Conservation (phyloP, 1,284 basidiomycete genomes). For the Marasmius sp. region DNA sequence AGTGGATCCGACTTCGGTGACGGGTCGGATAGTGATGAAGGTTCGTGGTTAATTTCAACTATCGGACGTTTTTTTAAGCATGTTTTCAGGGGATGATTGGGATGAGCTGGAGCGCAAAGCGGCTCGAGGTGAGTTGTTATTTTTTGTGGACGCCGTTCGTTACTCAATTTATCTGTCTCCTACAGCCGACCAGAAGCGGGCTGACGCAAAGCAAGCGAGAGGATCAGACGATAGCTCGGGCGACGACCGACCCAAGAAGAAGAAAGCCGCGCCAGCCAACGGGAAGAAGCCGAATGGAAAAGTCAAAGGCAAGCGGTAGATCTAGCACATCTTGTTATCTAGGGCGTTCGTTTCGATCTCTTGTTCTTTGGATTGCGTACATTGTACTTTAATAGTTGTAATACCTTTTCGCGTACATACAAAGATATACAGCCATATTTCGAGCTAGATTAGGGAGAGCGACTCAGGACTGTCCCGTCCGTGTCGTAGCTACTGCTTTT, state of each 20-base stretch:
- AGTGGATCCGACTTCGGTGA: conserved; percentile 63
- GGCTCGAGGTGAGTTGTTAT: conserved; percentile 61
- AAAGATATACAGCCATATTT: not conserved
- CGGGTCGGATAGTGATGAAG: conserved; percentile 75
- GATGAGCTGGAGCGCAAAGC: conserved; percentile 93
- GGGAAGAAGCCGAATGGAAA: conserved; percentile 33
- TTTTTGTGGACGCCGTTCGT: not conserved
- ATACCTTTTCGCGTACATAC: not conserved
- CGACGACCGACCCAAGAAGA: conserved; percentile 67
- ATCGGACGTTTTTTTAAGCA: conserved; percentile 5
- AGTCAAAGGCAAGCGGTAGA: conserved; percentile 29
- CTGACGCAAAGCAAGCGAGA: conserved; percentile 45
- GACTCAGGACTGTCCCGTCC: not conserved
- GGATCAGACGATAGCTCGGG: conserved; percentile 68
- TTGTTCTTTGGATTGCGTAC: not conserved
- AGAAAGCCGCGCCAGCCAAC: conserved; percentile 44
- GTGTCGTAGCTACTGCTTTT: not conserved
- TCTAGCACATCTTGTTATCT: not conserved
- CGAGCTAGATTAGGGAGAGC: not conserved
- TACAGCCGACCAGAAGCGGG: conserved; percentile 70
- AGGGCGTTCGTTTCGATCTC: not conserved
- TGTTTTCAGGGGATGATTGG: conserved; percentile 80
- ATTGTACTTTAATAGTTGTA: conserved; percentile 2
- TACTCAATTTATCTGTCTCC: not conserved
- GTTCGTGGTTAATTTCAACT: conserved; percentile 24